phyloP scores from a whole-genome alignment of 768 basidiomycete genomes.

The Agaricus blazei region DNA sequence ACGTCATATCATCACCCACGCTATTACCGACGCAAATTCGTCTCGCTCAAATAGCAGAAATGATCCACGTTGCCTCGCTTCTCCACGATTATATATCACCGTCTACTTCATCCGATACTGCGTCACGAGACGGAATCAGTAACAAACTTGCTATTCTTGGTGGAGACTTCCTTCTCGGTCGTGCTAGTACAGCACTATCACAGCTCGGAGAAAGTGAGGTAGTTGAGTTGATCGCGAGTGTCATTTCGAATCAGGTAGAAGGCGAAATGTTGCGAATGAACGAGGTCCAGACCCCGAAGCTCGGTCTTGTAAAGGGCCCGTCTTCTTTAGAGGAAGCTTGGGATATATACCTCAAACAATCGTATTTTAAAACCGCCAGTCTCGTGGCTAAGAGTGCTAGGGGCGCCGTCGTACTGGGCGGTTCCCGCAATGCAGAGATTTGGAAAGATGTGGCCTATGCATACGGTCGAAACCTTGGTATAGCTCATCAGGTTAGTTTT shows the following conservation, averaged over 20 bases:
- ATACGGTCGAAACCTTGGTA: slow-evolving; percentile 85
- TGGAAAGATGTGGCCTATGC: slow-evolving; percentile 90
- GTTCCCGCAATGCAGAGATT: slow-evolving; percentile 66
- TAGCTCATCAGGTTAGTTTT: slow-evolving; percentile 53
- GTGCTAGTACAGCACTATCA: slow-evolving; percentile 83
- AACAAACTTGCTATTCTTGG: slow-evolving; percentile 94
- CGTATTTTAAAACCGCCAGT: slow-evolving; percentile 86
- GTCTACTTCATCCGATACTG: slow-evolving; percentile 52
- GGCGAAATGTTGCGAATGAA: slow-evolving; percentile 87
- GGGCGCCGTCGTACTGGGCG: slow-evolving; percentile 84
- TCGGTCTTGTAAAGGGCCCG: slow-evolving; percentile 25
- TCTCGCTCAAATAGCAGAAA: slow-evolving; percentile 94
- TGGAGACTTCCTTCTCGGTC: slow-evolving; percentile 92
- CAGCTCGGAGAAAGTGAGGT: slow-evolving; percentile 85
- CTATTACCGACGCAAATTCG: slow-evolving; percentile 87
- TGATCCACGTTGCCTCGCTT: slow-evolving; percentile 94
- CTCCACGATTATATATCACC: slow-evolving; percentile 92
- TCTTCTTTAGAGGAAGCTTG: slow-evolving; percentile 45
- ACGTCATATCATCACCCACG: slow-evolving; percentile 26
- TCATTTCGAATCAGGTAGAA: slow-evolving; percentile 94
- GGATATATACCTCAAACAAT: slow-evolving; percentile 61
- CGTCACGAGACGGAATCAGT: slow-evolving; percentile 55
- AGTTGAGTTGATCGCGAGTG: slow-evolving; percentile 87
- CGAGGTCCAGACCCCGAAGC: slow-evolving; percentile 37
- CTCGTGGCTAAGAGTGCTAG: slow-evolving; percentile 86